Evolutionary conservation across 192 early-diverging fungal species (phyloP).

Genomic region (Spinellus fusiger): DNA sequence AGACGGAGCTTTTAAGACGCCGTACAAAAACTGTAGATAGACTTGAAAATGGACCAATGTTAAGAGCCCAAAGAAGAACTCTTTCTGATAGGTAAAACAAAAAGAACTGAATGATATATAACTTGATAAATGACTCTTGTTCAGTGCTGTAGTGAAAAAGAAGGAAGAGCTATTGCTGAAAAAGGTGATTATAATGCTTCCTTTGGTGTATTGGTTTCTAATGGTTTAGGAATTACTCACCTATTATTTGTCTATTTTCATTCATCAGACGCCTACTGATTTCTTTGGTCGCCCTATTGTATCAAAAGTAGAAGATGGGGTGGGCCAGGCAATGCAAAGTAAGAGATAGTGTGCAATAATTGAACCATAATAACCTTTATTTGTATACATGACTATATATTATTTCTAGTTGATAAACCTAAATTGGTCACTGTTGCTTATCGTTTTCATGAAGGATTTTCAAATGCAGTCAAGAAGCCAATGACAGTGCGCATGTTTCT

Average conservation of each 20-base stretch:
- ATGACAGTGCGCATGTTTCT: slow-evolving; percentile 61
- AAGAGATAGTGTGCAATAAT: background rate
- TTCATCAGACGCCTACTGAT: slow-evolving; percentile 40
- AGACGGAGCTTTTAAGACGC: slow-evolving; percentile 37
- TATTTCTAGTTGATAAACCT: slow-evolving; percentile 5
- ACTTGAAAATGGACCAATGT: slow-evolving; percentile 6
- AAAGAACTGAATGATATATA: background rate
- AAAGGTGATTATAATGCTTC: too few relatives aligned
- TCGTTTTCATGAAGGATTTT: slow-evolving; percentile 86
- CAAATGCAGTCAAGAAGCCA: slow-evolving; percentile 82
- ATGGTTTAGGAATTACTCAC: slow-evolving; percentile 10
- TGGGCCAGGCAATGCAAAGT: slow-evolving; percentile 2
- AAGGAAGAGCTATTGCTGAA: background rate
- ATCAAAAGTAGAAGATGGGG: slow-evolving; percentile 12
- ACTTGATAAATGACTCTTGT: too few relatives aligned
- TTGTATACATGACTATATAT: background rate
- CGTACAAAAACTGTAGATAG: slow-evolving; percentile 19
- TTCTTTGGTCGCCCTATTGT: slow-evolving; percentile 78
- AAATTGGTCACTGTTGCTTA: slow-evolving; percentile 48
- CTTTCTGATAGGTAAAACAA: background rate
- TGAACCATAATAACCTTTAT: background rate
- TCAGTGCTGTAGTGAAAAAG: too few relatives aligned
- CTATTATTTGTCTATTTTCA: background rate
- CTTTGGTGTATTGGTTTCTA: background rate
- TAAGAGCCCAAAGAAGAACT: slow-evolving; percentile 15